Evolutionary conservation across 2,329 filamentous ascomycete species (phyloP).

Genomic region (Colletotrichum shisoi): DNA sequence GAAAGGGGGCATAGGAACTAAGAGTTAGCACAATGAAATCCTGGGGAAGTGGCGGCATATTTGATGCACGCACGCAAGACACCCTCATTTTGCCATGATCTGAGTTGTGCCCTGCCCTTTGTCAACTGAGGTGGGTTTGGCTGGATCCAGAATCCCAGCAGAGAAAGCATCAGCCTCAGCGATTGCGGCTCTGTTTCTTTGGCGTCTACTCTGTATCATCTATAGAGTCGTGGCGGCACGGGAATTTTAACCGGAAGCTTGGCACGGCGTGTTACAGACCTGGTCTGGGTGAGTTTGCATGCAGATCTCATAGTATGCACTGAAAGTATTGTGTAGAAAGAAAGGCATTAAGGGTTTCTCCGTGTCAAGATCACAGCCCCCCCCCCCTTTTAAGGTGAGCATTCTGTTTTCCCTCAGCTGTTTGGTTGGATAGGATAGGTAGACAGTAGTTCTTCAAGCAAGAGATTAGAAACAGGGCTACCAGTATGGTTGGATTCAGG

Average conservation of each 20-base stretch:
- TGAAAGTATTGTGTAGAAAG: too few species aligned
- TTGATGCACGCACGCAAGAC: background rate
- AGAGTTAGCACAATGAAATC: constrained; percentile 8
- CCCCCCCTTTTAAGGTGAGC: background rate
- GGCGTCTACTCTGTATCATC: background rate
- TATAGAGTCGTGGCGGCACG: background rate
- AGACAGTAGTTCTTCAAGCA: background rate
- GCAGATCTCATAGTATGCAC: too few species aligned
- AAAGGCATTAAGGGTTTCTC: too few species aligned
- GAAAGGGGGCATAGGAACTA: constrained; percentile 5
- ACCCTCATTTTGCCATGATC: background rate
- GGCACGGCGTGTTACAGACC: background rate
- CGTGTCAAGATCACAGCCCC: too few species aligned
- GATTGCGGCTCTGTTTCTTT: background rate
- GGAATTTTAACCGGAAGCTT: background rate
- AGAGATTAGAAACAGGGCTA: too few species aligned
- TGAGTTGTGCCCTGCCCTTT: background rate
- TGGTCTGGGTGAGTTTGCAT: background rate
- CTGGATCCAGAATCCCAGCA: background rate
- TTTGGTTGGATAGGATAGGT: background rate
- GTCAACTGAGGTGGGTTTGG: too few species aligned
- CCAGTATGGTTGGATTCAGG: background rate
- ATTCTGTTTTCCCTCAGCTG: background rate
- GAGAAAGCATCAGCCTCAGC: background rate
- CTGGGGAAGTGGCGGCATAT: background rate